These are phyloP conservation scores for Gastrolobium villosum DNA, from an alignment of 306 rosid species.

Conservation along the genomic window DNA sequence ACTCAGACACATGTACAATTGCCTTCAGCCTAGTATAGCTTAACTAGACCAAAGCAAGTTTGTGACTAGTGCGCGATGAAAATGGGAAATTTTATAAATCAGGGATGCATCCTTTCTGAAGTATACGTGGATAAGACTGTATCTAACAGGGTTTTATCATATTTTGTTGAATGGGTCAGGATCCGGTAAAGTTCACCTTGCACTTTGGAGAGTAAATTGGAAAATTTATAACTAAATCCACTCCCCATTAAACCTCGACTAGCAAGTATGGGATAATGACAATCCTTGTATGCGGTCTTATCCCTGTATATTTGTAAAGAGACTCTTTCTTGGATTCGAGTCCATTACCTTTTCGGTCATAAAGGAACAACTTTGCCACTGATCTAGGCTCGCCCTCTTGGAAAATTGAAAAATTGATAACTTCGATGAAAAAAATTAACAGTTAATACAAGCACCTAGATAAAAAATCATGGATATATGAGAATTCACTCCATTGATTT, in stretches of 20 bases:
- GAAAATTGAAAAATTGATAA: too few species aligned
- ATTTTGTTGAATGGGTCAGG: too few species aligned
- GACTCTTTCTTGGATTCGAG: too few species aligned
- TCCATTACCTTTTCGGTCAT: too few species aligned
- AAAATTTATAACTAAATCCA: too few species aligned
- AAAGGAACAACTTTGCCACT: too few species aligned
- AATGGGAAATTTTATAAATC: not conserved
- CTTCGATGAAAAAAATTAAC: not conserved
- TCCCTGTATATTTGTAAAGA: too few species aligned
- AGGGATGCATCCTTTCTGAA: not conserved
- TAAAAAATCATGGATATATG: not conserved
- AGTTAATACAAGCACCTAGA: not conserved
- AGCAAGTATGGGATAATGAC: too few species aligned
- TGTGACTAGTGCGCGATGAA: not conserved
- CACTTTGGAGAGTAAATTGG: not conserved
- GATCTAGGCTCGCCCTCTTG: too few species aligned
- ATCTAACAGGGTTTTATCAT: not conserved
- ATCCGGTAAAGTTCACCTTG: not conserved
- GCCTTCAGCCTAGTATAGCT: constrained; percentile 25
- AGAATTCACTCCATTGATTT: not conserved
- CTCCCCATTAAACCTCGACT: too few species aligned
- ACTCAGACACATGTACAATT: constrained; percentile 44
- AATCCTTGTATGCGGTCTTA: too few species aligned
- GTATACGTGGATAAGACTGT: not conserved
- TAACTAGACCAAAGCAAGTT: constrained; percentile 28